Evolutionary conservation across 2,329 filamentous ascomycete species (phyloP).

Genomic region (Saccharata proteae): DNA sequence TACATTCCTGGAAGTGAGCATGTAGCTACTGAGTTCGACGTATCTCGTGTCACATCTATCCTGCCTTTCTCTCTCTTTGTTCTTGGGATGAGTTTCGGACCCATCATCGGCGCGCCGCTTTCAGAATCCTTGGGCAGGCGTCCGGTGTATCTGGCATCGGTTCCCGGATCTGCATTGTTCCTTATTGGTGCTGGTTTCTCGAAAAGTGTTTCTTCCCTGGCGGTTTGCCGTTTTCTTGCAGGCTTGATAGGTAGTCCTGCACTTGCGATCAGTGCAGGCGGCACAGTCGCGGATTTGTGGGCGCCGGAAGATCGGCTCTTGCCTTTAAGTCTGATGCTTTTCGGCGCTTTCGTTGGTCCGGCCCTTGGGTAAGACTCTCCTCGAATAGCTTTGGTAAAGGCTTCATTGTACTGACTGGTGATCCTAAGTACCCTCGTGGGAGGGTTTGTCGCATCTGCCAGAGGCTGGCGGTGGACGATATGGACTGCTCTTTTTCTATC

Average conservation of each 20-base stretch:
- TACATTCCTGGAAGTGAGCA: conserved; percentile 31
- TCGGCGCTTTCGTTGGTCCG: background rate
- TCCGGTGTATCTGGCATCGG: conserved; percentile 34
- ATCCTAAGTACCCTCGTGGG: too few relatives aligned
- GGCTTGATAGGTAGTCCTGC: conserved; percentile 16
- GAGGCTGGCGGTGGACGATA: too few relatives aligned
- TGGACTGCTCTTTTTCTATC: too few relatives aligned
- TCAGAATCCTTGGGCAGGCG: conserved; percentile 44
- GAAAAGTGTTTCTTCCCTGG: conserved; percentile 36
- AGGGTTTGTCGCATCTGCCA: too few relatives aligned
- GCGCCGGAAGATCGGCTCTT: conserved; percentile 2
- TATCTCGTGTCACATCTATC: conserved; percentile 41
- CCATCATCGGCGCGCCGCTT: conserved; percentile 43
- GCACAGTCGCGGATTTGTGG: conserved; percentile 23
- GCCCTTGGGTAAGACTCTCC: background rate
- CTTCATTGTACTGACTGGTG: too few relatives aligned
- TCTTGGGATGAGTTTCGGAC: conserved; percentile 46
- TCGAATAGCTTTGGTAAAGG: too few relatives aligned
- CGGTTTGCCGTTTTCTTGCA: conserved; percentile 31
- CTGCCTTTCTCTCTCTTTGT: conserved; percentile 47
- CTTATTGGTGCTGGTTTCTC: conserved; percentile 40
- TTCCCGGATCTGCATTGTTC: conserved; percentile 38
- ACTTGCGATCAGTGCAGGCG: conserved; percentile 17
- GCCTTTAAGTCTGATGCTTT: background rate
- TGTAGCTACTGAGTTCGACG: conserved; percentile 39